Base-by-base conservation (phyloP, 495 filamentous ascomycete genomes). In the Neurospora sp. region DNA sequence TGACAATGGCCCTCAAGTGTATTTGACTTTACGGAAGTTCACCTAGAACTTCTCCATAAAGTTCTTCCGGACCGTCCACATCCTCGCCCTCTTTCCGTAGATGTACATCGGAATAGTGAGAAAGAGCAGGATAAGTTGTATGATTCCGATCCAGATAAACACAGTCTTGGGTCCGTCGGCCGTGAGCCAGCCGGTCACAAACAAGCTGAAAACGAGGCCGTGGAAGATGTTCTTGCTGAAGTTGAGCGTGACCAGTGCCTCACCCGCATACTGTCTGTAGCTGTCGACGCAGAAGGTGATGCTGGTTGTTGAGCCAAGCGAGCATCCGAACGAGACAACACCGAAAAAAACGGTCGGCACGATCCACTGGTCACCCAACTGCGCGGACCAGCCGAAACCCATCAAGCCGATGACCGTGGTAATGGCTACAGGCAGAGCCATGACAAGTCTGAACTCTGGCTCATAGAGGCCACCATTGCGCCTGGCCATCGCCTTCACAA, bases 221-320 rank as follows among this genome's bases (percentile, higher is more conserved):
- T 98, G 94, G 48, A 97, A 90, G 59, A 97, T 86, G 78, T 97
- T 97, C 86, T 98, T 99, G 81, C 89, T 91, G 79, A 97, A 96
- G 79, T 97, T 98, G 74, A 99, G 83, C 16, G 95, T 97, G 37
- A 99, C 96, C 59, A 99, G 85, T 10, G 95, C 96, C 81, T 98
- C 95, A 65, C 94, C 94, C 2, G 96, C 96, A 79, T 97, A 98
- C 79, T 96, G 92, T 18, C 95, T 87, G 80, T 98, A 97, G 75
- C 91, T 93, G 79, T 99, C 95, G 35, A 99, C 94, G 70, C 91
- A 93, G 76, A 97, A 98, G 0, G 96, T 97, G 76, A 99, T 97
- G 35, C 92, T 88, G 1, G 95, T 98, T n/a, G 95, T 98, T 68
- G 91, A 93, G 1, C 94, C 95, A 10, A 98, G 86, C 53, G 92